Evolutionary conservation across 225 moss, liverwort and hornwort species (phyloP).

Genomic region (Anthoceros angustus): DNA sequence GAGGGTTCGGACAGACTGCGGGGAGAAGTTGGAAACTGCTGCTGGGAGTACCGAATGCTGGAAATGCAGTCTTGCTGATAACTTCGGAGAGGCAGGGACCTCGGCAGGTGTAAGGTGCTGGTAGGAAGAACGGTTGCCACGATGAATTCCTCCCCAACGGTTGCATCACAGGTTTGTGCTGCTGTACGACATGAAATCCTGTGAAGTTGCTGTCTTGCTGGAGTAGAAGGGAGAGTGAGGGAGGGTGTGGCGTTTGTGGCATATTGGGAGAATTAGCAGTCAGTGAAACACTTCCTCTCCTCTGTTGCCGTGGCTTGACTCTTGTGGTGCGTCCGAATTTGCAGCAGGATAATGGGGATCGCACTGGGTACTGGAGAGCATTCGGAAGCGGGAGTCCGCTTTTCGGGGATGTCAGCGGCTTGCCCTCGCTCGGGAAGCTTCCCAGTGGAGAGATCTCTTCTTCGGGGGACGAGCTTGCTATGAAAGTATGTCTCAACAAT

Average conservation of each 20-base stretch:
- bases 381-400: neutral
- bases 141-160: neutral
- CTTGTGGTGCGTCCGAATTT: neutral
- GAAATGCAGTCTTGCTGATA: neutral
- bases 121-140: neutral
- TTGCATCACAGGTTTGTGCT: neutral
- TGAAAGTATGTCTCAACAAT: neutral
- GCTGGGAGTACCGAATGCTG: neutral
- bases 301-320: neutral
- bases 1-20: too few species aligned
- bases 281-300: neutral
- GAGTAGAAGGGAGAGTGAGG: too few species aligned
- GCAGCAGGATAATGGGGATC: constrained; percentile 2
- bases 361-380: neutral
- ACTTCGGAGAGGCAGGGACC: neutral
- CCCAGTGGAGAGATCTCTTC: neutral
- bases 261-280: neutral
- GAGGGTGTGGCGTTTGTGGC: neutral
- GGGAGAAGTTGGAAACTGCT: neutral
- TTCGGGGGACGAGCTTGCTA: neutral
- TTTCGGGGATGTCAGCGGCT: neutral
- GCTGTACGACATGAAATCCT: neutral
- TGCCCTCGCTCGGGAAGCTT: constrained; percentile 4
- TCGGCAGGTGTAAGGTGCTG: neutral
- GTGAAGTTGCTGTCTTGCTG: neutral